Evolutionary conservation across 75 land plant species (phyloP).

Genomic region (Sequoiadendron giganteum): DNA sequence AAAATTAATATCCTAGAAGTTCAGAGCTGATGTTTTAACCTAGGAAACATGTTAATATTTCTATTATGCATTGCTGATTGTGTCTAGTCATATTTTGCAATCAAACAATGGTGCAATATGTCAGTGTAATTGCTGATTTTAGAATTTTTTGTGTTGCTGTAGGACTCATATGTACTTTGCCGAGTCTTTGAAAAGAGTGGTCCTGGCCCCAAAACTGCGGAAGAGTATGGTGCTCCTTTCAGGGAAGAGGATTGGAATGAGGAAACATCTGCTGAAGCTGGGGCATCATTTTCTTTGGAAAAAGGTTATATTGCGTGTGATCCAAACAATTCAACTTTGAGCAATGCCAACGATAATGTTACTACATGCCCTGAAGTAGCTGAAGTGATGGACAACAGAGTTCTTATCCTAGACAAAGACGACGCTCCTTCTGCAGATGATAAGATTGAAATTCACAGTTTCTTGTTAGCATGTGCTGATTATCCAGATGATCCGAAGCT

Average conservation of each 20-base stretch:
- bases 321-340: conserved; percentile 5
- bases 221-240: conserved; percentile 75
- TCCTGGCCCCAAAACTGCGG: conserved; percentile 82
- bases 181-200: conserved; percentile 79
- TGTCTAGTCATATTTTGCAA: background rate
- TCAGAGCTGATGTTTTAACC: background rate
- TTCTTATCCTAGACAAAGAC: background rate
- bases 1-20: background rate
- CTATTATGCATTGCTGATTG: background rate
- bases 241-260: conserved; percentile 66
- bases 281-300: background rate
- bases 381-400: background rate
- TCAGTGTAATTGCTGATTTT: background rate
- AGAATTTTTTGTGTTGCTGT: conserved; percentile 3
- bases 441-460: background rate
- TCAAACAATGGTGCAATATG: background rate
- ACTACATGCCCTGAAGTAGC: background rate
- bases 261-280: background rate
- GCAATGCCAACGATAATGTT: background rate
- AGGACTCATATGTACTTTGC: conserved; percentile 70
- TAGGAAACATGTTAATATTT: background rate
- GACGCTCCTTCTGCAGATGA: background rate
- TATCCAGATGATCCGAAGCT: background rate
- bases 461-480: background rate
- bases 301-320: background rate